Evolutionary conservation across 2,329 filamentous ascomycete genomes (phyloP).

Genomic region (Penicillium sp.): DNA sequence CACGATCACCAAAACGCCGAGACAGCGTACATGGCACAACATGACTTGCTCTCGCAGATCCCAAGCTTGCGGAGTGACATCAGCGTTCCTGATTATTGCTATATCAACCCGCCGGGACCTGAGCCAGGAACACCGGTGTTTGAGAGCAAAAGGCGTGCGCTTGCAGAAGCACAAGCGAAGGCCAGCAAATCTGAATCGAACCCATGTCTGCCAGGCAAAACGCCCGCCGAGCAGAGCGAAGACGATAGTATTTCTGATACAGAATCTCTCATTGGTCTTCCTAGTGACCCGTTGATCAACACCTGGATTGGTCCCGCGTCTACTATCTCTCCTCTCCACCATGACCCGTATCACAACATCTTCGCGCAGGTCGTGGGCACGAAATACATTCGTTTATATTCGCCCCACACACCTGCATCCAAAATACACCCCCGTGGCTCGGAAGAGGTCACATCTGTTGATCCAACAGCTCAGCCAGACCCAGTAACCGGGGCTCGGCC

Average conservation of each 20-base stretch:
- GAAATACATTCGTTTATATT: constrained; percentile 91
- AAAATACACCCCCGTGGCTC: constrained; percentile 44
- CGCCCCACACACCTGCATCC: constrained; percentile 60
- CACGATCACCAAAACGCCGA: constrained; percentile 21
- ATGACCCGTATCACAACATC: constrained; percentile 91
- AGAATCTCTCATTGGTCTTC: constrained; percentile 16
- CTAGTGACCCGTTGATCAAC: constrained; percentile 69
- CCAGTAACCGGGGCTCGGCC: not conserved
- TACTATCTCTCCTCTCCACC: constrained; percentile 91
- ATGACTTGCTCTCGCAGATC: constrained; percentile 82
- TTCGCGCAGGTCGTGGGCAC: constrained; percentile 84
- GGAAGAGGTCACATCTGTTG: constrained; percentile 34
- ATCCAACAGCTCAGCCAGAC: constrained; percentile 1
- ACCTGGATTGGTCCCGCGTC: constrained; percentile 89
- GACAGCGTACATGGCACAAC: constrained; percentile 85
- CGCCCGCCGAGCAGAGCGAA: not conserved
- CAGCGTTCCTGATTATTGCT: constrained; percentile 80
- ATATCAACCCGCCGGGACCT: constrained; percentile 62
- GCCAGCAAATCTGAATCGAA: not conserved
- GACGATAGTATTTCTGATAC: constrained; percentile 10
- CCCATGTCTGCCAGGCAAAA: not conserved
- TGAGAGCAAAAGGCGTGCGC: constrained; percentile 36
- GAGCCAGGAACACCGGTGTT: constrained; percentile 53
- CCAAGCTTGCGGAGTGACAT: constrained; percentile 76
- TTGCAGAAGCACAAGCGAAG: constrained; percentile 13